A percentile compares a stretch with the other conserved stretches of the same genome.
phyloP scores from a whole-genome alignment of 2,329 filamentous ascomycete species.

The Alternaria atra region DNA sequence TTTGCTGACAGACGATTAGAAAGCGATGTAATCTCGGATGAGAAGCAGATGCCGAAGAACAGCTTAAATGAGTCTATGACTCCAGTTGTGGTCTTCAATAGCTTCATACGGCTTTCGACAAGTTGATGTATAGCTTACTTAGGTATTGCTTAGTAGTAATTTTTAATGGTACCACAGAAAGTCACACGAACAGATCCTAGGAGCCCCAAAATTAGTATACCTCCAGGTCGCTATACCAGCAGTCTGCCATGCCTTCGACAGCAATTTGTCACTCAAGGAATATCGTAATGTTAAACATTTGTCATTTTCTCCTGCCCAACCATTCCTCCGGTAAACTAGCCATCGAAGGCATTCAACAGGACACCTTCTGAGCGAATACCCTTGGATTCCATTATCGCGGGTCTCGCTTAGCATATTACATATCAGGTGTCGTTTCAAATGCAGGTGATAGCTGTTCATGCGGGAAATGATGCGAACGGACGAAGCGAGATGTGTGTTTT shows the following conservation, averaged over 20 bases:
- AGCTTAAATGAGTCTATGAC: neutral
- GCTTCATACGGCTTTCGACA: neutral
- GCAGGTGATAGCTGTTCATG: slow-evolving; percentile 1
- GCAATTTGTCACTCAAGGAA: neutral
- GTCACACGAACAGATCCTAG: neutral
- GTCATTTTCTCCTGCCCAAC: neutral
- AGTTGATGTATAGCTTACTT: neutral
- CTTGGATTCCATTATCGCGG: neutral
- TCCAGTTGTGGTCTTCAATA: neutral
- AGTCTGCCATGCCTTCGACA: neutral
- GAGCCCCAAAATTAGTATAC: neutral
- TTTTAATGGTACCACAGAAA: neutral
- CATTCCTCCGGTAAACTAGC: neutral
- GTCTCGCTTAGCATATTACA: slow-evolving; percentile 1
- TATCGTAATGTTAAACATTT: neutral
- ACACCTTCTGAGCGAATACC: neutral
- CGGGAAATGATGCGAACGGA: neutral
- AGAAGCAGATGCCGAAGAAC: neutral
- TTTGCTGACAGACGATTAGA: neutral
- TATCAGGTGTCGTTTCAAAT: neutral
- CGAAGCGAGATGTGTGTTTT: neutral
- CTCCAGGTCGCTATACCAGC: neutral
- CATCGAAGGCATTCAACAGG: neutral
- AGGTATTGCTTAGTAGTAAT: neutral
- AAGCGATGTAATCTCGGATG: neutral